A percentile compares a stretch with the other conserved stretches of the same genome.
Conservation (phyloP, 1,284 basidiomycete genomes). For the Golubevia sp. region DNA sequence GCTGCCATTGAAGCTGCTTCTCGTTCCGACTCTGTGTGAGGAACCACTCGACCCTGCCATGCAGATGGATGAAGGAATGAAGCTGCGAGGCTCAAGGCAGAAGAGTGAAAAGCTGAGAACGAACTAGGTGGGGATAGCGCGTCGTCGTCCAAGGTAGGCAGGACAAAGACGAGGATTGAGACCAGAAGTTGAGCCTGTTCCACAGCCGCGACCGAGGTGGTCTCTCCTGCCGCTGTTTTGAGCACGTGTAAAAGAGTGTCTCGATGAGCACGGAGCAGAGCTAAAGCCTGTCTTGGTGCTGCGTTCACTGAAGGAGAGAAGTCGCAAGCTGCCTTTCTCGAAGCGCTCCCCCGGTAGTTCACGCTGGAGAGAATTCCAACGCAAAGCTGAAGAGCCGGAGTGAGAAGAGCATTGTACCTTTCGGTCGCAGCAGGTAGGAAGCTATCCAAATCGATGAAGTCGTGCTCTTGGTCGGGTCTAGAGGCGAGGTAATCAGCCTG, state of each 20-base stretch:
- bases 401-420: conserved; percentile 83
- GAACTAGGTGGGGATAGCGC: conserved; percentile 71
- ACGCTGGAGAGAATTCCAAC: conserved; percentile 64
- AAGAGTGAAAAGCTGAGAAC: conserved; percentile 69
- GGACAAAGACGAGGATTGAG: conserved; percentile 70
- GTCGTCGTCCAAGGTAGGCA: conserved; percentile 73
- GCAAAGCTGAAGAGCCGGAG: conserved; percentile 81
- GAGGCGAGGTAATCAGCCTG: conserved; percentile 86
- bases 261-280: conserved; percentile 77
- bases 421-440: conserved; percentile 86
- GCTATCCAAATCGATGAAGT: conserved; percentile 78
- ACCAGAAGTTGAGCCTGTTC: conserved; percentile 79
- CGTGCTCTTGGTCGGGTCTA: conserved; percentile 78
- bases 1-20: conserved; percentile 63
- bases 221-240: conserved; percentile 71
- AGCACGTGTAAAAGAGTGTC: conserved; percentile 79
- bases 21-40: conserved; percentile 74
- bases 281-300: conserved; percentile 68
- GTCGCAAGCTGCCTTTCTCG: conserved; percentile 72
- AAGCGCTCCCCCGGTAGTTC: conserved; percentile 65
- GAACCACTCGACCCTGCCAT: conserved; percentile 70
- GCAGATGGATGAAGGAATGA: conserved; percentile 72
- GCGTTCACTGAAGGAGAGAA: conserved; percentile 61
- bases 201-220: conserved; percentile 70
- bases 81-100: conserved; percentile 77